Conservation (phyloP, 2,329 filamentous ascomycete species). For the Tolypocladium cylindrosporum region DNA sequence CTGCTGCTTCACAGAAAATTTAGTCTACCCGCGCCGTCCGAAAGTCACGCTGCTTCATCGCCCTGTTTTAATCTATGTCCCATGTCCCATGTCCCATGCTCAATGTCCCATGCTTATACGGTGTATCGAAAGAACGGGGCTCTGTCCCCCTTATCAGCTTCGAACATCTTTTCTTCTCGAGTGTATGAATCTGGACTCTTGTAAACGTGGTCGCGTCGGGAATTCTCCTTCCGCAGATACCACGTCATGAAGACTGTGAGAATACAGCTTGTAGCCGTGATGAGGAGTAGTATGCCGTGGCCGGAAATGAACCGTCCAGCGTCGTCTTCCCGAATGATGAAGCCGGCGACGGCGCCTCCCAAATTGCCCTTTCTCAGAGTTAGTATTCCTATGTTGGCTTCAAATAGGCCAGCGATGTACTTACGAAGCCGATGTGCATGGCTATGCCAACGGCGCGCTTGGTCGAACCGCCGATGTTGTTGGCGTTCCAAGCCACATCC, state of each 20-base stretch:
- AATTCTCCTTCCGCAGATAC: slow-evolving; percentile 47
- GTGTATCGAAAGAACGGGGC: slow-evolving; percentile 47
- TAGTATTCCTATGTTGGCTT: too few species aligned
- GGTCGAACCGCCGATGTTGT: slow-evolving; percentile 44
- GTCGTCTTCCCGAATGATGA: slow-evolving; percentile 27
- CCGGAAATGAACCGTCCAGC: slow-evolving; percentile 46
- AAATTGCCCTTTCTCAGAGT: slow-evolving; percentile 19
- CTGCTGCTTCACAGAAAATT: too few species aligned
- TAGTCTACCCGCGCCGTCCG: too few species aligned
- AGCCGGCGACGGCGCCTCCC: slow-evolving; percentile 23
- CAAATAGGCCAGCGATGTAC: slow-evolving; percentile 8
- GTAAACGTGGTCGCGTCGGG: slow-evolving; percentile 36
- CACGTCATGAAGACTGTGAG: slow-evolving; percentile 45
- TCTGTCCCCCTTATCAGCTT: slow-evolving; percentile 46
- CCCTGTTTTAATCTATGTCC: too few species aligned
- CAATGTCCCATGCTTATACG: slow-evolving; percentile 20
- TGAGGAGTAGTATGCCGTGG: slow-evolving; percentile 46
- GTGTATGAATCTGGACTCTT: slow-evolving; percentile 40
- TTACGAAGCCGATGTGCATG: slow-evolving; percentile 39
- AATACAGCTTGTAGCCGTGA: slow-evolving; percentile 42
- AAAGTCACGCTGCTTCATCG: too few species aligned
- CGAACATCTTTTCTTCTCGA: slow-evolving; percentile 38
- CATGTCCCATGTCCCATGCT: too few species aligned
- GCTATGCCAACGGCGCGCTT: slow-evolving; percentile 47
- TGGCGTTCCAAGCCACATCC: slow-evolving; percentile 48